These are phyloP conservation scores for Neltuma alba DNA, from an alignment of 306 rosid genomes.

Conservation along the genomic window DNA sequence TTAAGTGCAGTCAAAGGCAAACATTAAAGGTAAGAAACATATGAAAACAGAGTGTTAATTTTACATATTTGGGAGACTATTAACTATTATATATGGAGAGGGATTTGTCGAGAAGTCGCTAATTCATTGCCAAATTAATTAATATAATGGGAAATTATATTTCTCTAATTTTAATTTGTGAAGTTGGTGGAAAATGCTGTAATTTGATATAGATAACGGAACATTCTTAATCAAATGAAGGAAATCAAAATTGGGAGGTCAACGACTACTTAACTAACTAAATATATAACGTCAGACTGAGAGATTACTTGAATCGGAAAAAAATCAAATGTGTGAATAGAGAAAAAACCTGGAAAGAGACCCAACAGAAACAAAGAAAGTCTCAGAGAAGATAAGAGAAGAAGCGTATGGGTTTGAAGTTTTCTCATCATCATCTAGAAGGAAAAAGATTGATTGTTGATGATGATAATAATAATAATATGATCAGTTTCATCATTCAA, in stretches of 20 bases:
- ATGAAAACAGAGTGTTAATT: neutral
- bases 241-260: constrained; percentile 1
- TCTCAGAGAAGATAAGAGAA: neutral
- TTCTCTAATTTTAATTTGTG: neutral
- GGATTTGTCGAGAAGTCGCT: neutral
- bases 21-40: neutral
- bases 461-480: neutral
- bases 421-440: constrained; percentile 31
- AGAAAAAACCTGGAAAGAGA: neutral
- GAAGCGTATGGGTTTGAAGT: constrained; percentile 8
- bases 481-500: neutral
- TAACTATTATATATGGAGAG: neutral
- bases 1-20: neutral
- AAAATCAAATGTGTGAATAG: neutral
- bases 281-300: neutral
- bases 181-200: neutral
- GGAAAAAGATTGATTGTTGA: neutral
- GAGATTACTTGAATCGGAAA: constrained; percentile 6
- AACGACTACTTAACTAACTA: constrained; percentile 3
- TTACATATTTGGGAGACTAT: neutral
- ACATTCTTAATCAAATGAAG: neutral
- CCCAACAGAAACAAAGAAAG: neutral
- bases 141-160: neutral
- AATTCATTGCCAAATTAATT: neutral
- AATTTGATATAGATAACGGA: neutral